Evolutionary conservation across 495 filamentous ascomycete genomes (phyloP).

Genomic region (Astrocystis sublimbata): DNA sequence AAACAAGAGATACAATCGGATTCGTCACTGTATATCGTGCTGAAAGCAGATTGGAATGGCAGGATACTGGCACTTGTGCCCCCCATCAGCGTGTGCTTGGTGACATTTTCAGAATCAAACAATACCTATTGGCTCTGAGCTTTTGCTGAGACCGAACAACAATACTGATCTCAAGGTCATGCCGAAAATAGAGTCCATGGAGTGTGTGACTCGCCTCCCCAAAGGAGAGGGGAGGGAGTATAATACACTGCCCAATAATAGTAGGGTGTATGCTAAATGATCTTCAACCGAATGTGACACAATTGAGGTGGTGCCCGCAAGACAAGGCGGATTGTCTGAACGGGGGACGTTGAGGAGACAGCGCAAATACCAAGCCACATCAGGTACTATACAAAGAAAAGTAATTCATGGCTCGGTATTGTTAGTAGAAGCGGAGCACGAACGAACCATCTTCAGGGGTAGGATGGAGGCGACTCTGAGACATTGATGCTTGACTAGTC

Average conservation of each 20-base stretch:
- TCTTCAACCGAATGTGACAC: slow-evolving; percentile 5
- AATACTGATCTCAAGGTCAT: too few species aligned
- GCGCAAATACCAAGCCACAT: slow-evolving; percentile 10
- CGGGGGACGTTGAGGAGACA: background rate
- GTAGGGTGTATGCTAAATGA: background rate
- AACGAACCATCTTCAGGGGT: slow-evolving; percentile 13
- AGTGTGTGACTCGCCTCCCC: background rate
- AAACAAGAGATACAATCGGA: background rate
- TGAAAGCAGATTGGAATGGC: background rate
- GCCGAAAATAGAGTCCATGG: background rate
- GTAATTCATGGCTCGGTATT: background rate
- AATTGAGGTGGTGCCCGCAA: slow-evolving; percentile 7
- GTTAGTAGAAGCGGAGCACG: background rate
- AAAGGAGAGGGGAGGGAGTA: slow-evolving; percentile 5
- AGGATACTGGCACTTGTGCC: background rate
- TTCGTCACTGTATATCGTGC: background rate
- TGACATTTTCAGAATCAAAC: background rate
- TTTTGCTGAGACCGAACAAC: background rate
- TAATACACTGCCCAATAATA: slow-evolving; percentile 1
- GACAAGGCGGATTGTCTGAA: slow-evolving; percentile 11
- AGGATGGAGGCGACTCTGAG: background rate
- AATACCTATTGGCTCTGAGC: background rate
- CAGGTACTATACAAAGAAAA: slow-evolving; percentile 8
- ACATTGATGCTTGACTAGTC: slow-evolving; percentile 7
- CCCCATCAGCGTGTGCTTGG: background rate